Evolutionary conservation across 1,139 yeast genomes (phyloP), one percentile per base, ranked within the genome.

Genomic region (Blastobotrys elegans): DNA sequence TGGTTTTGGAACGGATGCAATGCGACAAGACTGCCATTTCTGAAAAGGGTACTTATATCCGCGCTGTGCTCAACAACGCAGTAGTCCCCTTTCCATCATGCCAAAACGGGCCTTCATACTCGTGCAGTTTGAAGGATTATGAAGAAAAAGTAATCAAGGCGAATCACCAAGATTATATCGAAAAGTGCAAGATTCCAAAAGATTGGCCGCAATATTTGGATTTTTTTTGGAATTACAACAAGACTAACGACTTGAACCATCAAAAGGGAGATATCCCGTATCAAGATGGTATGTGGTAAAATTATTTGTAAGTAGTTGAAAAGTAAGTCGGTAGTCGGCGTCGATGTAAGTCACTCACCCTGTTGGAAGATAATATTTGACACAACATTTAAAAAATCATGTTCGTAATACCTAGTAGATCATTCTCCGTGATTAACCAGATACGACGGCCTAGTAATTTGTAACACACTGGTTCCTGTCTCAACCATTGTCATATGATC

Each of bases 41-140:
- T 20, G 63, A 60, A n/a, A 27, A 24, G n/a, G 46, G 43, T n/a
- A 17, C 43, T 44, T 77, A 67, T 54, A 74, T 79, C 2, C 67
- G 84, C 53, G 68, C 71, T 40, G 57, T 78, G 18, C 66, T 78
- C 42, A 80, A 79, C 58, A 82, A 77, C 52, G 79, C 83, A 1
- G 82, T 79, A 2, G 61, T 74, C 30, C 84, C 84, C 0, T 61
- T 78, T 30, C 68, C 70, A 16, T 60, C 57, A 20, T 75, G 81
- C 55, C 62, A 65, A 43, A 53, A 57, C 40, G 84, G 84, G 4
- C 82, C 83, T 0, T 82, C 81, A 13, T 36, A 21, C 10, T 46
- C 51, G 17, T 55, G 59, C 33, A 48, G 51, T 2, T 40, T 55
- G 17, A 60, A 66, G 3, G 71, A 72, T 37, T 81, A 64, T 53